Conservation (phyloP, 1,284 basidiomycete species). For the Sanghuangporus weigelae region DNA sequence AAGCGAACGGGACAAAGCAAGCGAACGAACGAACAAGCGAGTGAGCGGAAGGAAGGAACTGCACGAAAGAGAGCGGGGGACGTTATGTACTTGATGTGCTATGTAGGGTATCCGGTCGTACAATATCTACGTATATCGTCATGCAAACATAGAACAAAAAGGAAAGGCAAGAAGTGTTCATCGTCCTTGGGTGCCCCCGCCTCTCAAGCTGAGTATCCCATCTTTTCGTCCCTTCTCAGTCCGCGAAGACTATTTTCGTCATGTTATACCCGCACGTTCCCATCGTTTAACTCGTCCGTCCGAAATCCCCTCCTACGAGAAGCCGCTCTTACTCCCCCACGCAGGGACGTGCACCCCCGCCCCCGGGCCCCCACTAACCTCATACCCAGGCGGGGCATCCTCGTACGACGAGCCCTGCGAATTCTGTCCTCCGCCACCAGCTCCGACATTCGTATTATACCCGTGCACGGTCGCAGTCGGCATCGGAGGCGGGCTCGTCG, state of each 20-base stretch:
- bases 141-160: neutral
- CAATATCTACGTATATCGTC: neutral
- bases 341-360: neutral
- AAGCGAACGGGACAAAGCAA: neutral
- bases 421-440: constrained; percentile 20
- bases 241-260: neutral
- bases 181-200: no score
- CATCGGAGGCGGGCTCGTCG: constrained; percentile 16
- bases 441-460: neutral
- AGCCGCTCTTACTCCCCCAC: constrained; percentile 1
- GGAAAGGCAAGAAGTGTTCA: no score
- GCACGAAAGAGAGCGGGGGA: no score
- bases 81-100: neutral
- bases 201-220: neutral
- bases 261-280: neutral
- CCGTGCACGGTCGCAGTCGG: constrained; percentile 7
- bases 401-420: constrained; percentile 31
- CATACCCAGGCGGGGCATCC: constrained; percentile 62
- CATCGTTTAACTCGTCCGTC: neutral
- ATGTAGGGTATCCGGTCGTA: neutral
- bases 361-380: constrained; percentile 31
- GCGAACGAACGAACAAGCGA: neutral
- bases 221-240: neutral
- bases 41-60: neutral
- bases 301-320: neutral